These are phyloP conservation scores for Dioscorea zingiberensis DNA, from an alignment of 106 monocot genomes.

Conservation along the genomic window DNA sequence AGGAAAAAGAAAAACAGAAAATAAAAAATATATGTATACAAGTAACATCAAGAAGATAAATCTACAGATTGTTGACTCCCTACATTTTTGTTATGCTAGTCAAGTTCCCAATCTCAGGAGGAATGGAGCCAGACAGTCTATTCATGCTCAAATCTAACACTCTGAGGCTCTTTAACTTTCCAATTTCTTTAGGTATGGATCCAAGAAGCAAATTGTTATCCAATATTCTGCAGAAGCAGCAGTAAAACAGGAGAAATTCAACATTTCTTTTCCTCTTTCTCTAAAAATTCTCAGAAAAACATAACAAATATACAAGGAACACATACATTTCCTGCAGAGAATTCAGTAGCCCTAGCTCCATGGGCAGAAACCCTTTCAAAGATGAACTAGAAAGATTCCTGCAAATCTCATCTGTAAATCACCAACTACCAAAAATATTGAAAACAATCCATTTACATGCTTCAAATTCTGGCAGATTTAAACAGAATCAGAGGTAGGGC, in stretches of 20 bases:
- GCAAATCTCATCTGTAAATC: slow-evolving; percentile 18
- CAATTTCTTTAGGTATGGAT: slow-evolving; percentile 69
- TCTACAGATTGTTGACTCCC: neutral
- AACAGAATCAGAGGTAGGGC: neutral
- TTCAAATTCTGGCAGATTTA: neutral
- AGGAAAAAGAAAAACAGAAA: neutral
- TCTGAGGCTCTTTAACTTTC: slow-evolving; percentile 38
- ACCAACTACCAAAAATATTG: neutral
- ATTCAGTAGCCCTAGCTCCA: slow-evolving; percentile 47
- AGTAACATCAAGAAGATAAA: slow-evolving; percentile 11
- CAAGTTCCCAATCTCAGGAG: slow-evolving; percentile 44
- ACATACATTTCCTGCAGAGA: slow-evolving; percentile 73
- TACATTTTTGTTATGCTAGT: slow-evolving; percentile 62
- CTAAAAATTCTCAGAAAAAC: neutral
- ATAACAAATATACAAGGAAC: neutral
- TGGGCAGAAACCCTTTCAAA: slow-evolving; percentile 69
- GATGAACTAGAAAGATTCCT: slow-evolving; percentile 78
- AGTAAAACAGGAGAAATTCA: too few relatives aligned
- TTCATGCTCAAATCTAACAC: slow-evolving; percentile 50
- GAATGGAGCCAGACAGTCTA: slow-evolving; percentile 45
- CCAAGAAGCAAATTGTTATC: slow-evolving; percentile 56
- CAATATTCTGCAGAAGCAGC: slow-evolving; percentile 41
- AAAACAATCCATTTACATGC: neutral
- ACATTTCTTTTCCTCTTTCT: neutral
- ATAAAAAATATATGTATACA: too few relatives aligned